These are phyloP conservation scores for Hypomontagnella submonticulosa DNA, from an alignment of 495 filamentous ascomycete genomes.

Conservation along the genomic window DNA sequence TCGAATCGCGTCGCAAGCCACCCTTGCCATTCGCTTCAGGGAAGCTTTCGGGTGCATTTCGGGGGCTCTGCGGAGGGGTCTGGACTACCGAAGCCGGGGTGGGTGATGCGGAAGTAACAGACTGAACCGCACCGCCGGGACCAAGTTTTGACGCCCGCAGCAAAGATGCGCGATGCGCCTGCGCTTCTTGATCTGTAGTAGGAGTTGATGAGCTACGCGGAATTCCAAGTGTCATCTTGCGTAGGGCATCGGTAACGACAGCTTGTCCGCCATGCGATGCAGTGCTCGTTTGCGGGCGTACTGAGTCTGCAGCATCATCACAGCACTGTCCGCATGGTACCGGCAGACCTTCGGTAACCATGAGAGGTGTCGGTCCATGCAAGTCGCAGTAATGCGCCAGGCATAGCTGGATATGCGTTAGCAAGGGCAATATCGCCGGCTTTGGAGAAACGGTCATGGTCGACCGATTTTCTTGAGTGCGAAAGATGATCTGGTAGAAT, in stretches of 20 bases:
- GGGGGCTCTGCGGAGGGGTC: constrained; percentile 73
- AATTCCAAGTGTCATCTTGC: constrained; percentile 52
- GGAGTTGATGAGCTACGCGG: constrained; percentile 55
- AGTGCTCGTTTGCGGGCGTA: constrained; percentile 50
- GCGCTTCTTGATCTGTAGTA: constrained; percentile 54
- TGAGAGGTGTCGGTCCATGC: constrained; percentile 93
- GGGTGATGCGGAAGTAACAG: constrained; percentile 25
- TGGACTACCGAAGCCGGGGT: constrained; percentile 59
- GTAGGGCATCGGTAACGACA: constrained; percentile 53
- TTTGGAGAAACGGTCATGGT: constrained; percentile 43
- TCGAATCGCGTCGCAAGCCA: constrained; percentile 58
- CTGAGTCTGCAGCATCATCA: constrained; percentile 53
- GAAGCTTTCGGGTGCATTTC: constrained; percentile 51
- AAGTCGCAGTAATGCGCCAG: constrained; percentile 97
- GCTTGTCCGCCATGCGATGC: constrained; percentile 47
- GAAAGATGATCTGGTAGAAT: constrained; percentile 7
- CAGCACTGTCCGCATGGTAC: constrained; percentile 81
- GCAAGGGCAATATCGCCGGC: constrained; percentile 47
- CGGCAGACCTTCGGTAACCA: constrained; percentile 90
- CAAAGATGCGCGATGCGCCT: constrained; percentile 53
- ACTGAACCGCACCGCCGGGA: constrained; percentile 25
- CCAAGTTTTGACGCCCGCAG: constrained; percentile 46
- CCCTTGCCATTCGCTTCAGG: constrained; percentile 40
- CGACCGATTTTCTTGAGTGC: constrained; percentile 1
- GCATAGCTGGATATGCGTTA: constrained; percentile 75